These are phyloP conservation scores for Fremontodendron californicum DNA, from an alignment of 345 rosid genomes.

Conservation along the genomic window DNA sequence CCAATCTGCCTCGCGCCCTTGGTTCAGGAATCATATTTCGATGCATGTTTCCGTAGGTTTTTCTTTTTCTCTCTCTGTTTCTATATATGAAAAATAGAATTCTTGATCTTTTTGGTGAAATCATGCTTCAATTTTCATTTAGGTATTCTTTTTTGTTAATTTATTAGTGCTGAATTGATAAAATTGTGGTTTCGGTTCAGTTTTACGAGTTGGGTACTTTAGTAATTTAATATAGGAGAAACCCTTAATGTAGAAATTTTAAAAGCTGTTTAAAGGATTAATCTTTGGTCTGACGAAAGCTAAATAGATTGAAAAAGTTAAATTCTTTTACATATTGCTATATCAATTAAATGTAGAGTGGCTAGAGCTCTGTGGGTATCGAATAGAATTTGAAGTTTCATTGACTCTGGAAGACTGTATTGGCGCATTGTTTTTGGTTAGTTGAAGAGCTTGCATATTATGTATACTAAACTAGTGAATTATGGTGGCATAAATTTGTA, in stretches of 20 bases:
- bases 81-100: neutral
- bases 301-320: neutral
- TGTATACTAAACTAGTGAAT: neutral
- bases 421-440: neutral
- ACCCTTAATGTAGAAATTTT: neutral
- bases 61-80: constrained; percentile 21
- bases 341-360: neutral
- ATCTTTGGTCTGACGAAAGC: neutral
- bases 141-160: neutral
- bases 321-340: neutral
- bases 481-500: neutral
- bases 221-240: neutral
- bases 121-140: neutral
- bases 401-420: neutral
- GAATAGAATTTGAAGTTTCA: neutral
- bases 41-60: constrained; percentile 74
- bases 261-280: neutral
- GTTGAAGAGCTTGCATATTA: neutral
- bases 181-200: neutral
- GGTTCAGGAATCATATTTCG: constrained; percentile 59
- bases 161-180: neutral
- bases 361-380: neutral
- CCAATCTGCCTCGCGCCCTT: constrained; percentile 71
- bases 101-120: neutral
- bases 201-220: constrained; percentile 10